These are phyloP conservation scores for Rhytidhysteron rufulum DNA, from an alignment of 2,329 filamentous ascomycete genomes.

Conservation along the genomic window DNA sequence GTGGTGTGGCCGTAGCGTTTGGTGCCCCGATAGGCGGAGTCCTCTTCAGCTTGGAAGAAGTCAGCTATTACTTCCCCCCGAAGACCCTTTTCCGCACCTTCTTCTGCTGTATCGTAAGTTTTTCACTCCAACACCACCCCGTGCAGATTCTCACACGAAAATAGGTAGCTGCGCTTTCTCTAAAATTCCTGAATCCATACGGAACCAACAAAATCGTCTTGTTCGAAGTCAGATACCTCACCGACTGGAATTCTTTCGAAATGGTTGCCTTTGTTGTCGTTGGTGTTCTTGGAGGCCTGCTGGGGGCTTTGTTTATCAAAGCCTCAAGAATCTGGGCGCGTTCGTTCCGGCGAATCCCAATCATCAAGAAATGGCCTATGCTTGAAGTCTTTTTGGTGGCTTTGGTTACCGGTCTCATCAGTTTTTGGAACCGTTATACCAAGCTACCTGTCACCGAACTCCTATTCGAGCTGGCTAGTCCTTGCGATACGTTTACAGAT, in stretches of 20 bases:
- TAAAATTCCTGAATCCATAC: conserved; percentile 95
- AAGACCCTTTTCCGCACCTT: conserved; percentile 97
- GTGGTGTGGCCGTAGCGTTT: conserved; percentile 90
- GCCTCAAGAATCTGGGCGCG: conserved; percentile 86
- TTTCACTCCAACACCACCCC: conserved; percentile 1
- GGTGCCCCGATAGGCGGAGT: conserved; percentile 88
- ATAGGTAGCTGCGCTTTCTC: conserved; percentile 69
- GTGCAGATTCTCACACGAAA: conserved; percentile 8
- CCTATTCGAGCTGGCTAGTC: conserved; percentile 83
- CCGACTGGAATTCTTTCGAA: conserved; percentile 94
- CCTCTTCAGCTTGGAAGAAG: conserved; percentile 90
- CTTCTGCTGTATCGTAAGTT: conserved; percentile 85
- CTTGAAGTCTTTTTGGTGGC: conserved; percentile 88
- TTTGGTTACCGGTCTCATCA: conserved; percentile 73
- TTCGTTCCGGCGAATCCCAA: conserved; percentile 73
- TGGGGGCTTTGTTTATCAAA: conserved; percentile 94
- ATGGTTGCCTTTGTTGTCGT: conserved; percentile 80
- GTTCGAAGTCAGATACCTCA: conserved; percentile 86
- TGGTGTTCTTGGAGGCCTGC: conserved; percentile 76
- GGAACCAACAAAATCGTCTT: conserved; percentile 95
- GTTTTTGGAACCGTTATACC: conserved; percentile 92
- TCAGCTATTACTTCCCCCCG: conserved; percentile 94
- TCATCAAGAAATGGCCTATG: conserved; percentile 80
- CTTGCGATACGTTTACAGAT: conserved; percentile 69
- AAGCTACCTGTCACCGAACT: conserved; percentile 87